These are phyloP conservation scores for Populus hybrid DNA, from an alignment of 441 rosid genomes.

Conservation along the genomic window DNA sequence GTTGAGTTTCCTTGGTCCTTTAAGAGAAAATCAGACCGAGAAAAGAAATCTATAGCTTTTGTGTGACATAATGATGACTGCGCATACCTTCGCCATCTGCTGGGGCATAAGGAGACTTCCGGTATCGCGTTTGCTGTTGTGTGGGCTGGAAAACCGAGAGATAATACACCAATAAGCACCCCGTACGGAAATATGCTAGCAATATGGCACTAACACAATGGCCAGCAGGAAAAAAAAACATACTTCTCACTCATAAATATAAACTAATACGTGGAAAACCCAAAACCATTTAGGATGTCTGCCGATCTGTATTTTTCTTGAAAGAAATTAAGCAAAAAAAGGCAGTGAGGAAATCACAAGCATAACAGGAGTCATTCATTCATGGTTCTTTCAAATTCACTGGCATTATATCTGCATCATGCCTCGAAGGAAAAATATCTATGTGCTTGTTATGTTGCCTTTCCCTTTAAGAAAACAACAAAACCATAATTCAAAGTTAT, in stretches of 20 bases:
- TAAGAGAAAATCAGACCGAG: background rate
- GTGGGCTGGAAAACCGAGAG: slow-evolving; percentile 57
- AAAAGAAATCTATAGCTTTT: background rate
- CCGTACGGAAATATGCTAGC: background rate
- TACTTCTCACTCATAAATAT: background rate
- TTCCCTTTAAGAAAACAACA: background rate
- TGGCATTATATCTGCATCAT: background rate
- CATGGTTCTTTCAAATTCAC: background rate
- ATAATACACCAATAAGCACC: slow-evolving; percentile 8
- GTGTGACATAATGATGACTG: background rate
- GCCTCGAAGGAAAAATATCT: background rate
- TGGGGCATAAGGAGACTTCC: slow-evolving; percentile 86
- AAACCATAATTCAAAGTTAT: background rate
- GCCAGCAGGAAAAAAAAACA: background rate
- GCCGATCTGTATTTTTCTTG: background rate
- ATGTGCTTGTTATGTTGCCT: background rate
- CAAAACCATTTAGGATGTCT: background rate
- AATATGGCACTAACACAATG: background rate
- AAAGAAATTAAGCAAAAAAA: background rate
- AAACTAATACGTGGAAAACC: background rate
- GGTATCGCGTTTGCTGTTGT: slow-evolving; percentile 92
- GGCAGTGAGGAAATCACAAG: background rate
- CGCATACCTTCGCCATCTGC: slow-evolving; percentile 66
- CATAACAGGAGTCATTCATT: background rate
- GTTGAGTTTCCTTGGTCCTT: background rate